A percentile compares a stretch with the other conserved stretches of the same genome.
Evolutionary conservation across 495 filamentous ascomycete species (phyloP).

Genomic region (Penicillium ochrochloron): DNA sequence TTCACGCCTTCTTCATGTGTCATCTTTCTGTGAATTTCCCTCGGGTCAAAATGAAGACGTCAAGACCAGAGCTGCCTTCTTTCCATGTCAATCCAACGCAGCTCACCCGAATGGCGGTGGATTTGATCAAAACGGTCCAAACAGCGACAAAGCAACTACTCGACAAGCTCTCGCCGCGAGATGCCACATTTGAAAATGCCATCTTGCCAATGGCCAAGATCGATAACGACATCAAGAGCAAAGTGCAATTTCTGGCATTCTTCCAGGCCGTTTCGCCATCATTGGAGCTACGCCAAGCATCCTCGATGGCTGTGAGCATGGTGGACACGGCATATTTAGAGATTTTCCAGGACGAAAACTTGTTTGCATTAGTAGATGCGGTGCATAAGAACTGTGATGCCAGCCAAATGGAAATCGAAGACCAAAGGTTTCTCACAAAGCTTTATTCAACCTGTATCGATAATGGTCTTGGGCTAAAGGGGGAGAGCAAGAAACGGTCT

Average conservation of each 20-base stretch:
- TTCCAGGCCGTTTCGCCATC: not conserved
- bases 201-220: not conserved
- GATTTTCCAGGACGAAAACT: not conserved
- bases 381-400: not conserved
- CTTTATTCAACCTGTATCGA: not conserved
- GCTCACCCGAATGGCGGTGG: not conserved
- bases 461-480: not conserved
- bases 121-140: not conserved
- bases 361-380: not conserved
- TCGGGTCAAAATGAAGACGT: constrained; percentile 1
- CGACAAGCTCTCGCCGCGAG: not conserved
- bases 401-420: not conserved
- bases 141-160: not conserved
- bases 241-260: not conserved
- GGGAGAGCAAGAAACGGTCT: not conserved
- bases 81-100: not conserved
- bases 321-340: constrained; percentile 10
- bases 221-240: not conserved
- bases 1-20: no score
- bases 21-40: no score
- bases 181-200: not conserved
- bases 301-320: constrained; percentile 10
- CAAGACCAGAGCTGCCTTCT: not conserved
- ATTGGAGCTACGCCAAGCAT: constrained; percentile 14
- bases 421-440: constrained; percentile 3